Percentiles rank a stretch among this genome's conserved stretches.
phyloP scores from a whole-genome alignment of 129 eudicot species.

The Chrysanthemum lavandulifolium region DNA sequence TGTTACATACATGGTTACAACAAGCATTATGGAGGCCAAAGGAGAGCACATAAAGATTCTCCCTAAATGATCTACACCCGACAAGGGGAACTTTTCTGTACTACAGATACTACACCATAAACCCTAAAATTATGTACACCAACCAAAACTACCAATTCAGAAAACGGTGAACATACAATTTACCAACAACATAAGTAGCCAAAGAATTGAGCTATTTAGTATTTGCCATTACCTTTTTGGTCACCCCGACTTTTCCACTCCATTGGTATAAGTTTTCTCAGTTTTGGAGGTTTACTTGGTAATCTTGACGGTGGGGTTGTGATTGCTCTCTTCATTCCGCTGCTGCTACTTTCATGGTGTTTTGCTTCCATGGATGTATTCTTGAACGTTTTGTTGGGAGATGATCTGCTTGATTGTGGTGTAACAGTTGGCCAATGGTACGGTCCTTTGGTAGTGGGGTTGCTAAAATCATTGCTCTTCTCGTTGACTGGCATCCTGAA shows the following conservation, averaged over 20 bases:
- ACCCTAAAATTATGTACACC: conserved; percentile 53
- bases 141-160: conserved; percentile 31
- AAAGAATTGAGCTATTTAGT: conserved; percentile 15
- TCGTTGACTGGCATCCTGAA: conserved; percentile 33
- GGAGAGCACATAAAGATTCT: conserved; percentile 16
- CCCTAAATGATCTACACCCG: conserved; percentile 33
- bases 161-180: conserved; percentile 11
- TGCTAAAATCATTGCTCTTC: conserved; percentile 28
- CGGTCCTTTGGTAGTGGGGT: conserved; percentile 28
- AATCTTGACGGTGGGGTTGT: conserved; percentile 47
- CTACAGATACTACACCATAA: conserved; percentile 40
- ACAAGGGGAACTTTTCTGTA: conserved; percentile 34
- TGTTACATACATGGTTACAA: conserved; percentile 31
- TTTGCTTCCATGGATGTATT: conserved; percentile 15
- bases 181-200: conserved; percentile 36
- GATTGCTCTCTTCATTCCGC: conserved; percentile 44
- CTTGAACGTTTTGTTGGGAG: conserved; percentile 52
- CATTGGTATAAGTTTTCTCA: conserved; percentile 52
- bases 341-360: conserved; percentile 26
- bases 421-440: conserved; percentile 41
- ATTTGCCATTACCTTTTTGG: conserved; percentile 20
- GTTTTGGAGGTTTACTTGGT: conserved; percentile 53
- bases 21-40: conserved; percentile 23
- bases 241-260: conserved; percentile 52
- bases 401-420: conserved; percentile 60